These are phyloP conservation scores for Lipomyces yarrowii DNA, from an alignment of 1,139 yeast genomes.

Conservation along the genomic window DNA sequence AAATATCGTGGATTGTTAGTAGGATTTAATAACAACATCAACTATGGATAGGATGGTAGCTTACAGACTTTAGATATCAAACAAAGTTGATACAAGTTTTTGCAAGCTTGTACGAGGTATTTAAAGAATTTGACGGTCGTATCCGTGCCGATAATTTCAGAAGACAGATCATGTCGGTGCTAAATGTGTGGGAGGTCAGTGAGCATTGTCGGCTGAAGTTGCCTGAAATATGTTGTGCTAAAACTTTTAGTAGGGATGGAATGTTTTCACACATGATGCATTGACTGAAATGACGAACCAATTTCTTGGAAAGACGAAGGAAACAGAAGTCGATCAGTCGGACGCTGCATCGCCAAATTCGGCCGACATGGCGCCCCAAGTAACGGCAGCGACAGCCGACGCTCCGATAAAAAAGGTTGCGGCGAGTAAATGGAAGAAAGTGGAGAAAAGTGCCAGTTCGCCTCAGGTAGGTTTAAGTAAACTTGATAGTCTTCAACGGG, in stretches of 20 bases:
- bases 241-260: slow-evolving; percentile 27
- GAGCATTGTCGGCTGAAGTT: neutral
- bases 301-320: slow-evolving; percentile 17
- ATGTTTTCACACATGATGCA: slow-evolving; percentile 28
- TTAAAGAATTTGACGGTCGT: slow-evolving; percentile 28
- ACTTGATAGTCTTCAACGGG: neutral
- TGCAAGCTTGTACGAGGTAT: slow-evolving; percentile 17
- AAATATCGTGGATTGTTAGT: slow-evolving; percentile 31
- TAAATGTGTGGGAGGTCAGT: slow-evolving; percentile 31
- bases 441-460: slow-evolving; percentile 4
- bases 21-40: neutral
- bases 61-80: slow-evolving; percentile 13
- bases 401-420: neutral
- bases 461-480: neutral
- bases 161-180: slow-evolving; percentile 25
- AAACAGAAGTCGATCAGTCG: neutral
- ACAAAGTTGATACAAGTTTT: slow-evolving; percentile 22
- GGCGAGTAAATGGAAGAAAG: slow-evolving; percentile 23
- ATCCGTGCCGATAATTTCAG: slow-evolving; percentile 30
- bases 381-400: neutral
- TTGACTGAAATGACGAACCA: slow-evolving; percentile 19
- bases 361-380: neutral
- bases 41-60: neutral
- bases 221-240: neutral
- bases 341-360: neutral